Base-by-base conservation (phyloP, 306 rosid genomes). In the Chamaecrista fasciculata region DNA sequence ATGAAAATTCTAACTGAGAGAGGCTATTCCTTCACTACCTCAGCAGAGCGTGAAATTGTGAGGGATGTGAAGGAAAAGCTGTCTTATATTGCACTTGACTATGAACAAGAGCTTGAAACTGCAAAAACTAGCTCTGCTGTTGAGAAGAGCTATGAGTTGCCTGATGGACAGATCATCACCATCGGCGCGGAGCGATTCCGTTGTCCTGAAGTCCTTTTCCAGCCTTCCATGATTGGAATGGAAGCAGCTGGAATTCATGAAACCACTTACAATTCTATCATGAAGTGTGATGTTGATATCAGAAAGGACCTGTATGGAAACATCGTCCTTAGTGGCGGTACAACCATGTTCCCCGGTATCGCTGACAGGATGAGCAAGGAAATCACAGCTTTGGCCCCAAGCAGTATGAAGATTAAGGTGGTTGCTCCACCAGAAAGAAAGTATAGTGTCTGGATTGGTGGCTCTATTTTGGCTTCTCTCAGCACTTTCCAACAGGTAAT, bases 401-500 rank as follows among this genome's bases (percentile, higher is more conserved):
- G 92, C 74, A 91, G 97, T 90, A 88, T 86, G 95, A 91, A 91
- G 77, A 91, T 91, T 74, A 91, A 91, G 83, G 97, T 91, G 57
- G 97, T 91, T 69, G 97, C 97, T 69, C 95, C 97, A 61, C 95
- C 95, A 0, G 97, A 91, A 80, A 84, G 97, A 77, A 91, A 88
- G 74, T 91, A 91, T 76, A 91, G 95, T 82, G 92, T 88, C 78
- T 88, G 97, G 90, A 91, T 91, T 40, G 97, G 97, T 71, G 97
- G 97, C 71, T 91, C 97, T 76, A 91, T 91, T 81, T 83, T 91
- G 59, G 97, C 97, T 65, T 91, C 97, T 74, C 95, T 88, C 33
- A 91, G 96, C 77, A 91, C 97, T 52, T 91, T 91, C 71, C 97
- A 91, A 83, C 92, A 91, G 97, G 97, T 87, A 82, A n/a, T n/a